phyloP scores from a whole-genome alignment of 2,329 filamentous ascomycete species.

The Tolypocladium nubicola region DNA sequence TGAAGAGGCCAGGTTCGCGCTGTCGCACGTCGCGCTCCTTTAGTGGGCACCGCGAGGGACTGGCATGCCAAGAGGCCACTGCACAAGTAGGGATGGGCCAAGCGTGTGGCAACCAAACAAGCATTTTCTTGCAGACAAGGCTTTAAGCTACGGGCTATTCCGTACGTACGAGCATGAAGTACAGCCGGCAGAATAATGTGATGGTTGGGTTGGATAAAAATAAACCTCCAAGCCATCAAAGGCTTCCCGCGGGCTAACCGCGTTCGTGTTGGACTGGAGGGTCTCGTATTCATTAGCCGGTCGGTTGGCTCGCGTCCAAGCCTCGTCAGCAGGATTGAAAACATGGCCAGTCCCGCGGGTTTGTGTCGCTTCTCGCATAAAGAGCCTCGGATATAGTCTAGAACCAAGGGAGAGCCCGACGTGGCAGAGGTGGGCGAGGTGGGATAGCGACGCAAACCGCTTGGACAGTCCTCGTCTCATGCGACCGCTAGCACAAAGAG shows the following conservation, averaged over 20 bases:
- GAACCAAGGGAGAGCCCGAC: not conserved
- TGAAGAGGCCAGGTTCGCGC: not conserved
- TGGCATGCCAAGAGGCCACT: not conserved
- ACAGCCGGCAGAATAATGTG: not conserved
- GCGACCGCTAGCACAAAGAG: too few relatives aligned
- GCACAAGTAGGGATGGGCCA: not conserved
- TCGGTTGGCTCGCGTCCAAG: too few relatives aligned
- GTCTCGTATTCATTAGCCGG: not conserved
- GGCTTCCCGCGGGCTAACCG: not conserved
- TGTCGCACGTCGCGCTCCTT: not conserved
- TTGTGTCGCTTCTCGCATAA: too few relatives aligned
- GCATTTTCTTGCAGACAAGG: too few relatives aligned
- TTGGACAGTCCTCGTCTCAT: too few relatives aligned
- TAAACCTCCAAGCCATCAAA: not conserved
- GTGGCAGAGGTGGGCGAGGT: not conserved
- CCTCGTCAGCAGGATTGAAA: too few relatives aligned
- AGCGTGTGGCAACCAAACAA: too few relatives aligned
- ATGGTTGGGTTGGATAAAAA: not conserved
- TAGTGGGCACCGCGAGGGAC: not conserved
- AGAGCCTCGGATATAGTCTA: too few relatives aligned
- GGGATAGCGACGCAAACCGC: not conserved
- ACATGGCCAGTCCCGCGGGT: too few relatives aligned
- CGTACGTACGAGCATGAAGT: too few relatives aligned
- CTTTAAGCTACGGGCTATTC: too few relatives aligned
- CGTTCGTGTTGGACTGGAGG: too few relatives aligned